Evolutionary conservation across 352 stramenopile genomes (phyloP).

Genomic region (Globisporangium middletonii): DNA sequence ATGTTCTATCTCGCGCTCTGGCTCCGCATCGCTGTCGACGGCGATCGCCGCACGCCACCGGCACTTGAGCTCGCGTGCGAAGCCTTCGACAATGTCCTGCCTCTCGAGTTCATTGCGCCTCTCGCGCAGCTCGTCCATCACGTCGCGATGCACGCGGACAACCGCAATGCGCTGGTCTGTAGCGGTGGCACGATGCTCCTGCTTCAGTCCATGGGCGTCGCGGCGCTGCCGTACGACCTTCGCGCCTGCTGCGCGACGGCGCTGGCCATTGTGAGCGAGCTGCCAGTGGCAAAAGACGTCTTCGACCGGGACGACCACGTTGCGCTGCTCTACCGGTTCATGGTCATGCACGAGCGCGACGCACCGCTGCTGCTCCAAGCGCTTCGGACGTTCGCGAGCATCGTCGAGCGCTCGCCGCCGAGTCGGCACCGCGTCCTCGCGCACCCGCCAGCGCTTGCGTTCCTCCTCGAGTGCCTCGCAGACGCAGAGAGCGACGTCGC

Average conservation of each 20-base stretch:
- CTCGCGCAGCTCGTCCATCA: slow-evolving; percentile 9
- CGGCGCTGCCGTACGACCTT: slow-evolving; percentile 17
- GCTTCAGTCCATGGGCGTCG: slow-evolving; percentile 22
- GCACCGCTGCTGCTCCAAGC: slow-evolving; percentile 27
- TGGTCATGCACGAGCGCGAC: slow-evolving; percentile 32
- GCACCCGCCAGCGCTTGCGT: slow-evolving; percentile 23
- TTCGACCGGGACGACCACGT: slow-evolving; percentile 43
- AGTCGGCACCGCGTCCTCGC: slow-evolving; percentile 34
- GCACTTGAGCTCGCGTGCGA: neutral
- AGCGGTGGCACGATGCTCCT: slow-evolving; percentile 2
- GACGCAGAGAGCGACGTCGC: slow-evolving; percentile 13
- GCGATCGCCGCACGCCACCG: slow-evolving; percentile 1
- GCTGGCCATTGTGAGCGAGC: slow-evolving; percentile 21
- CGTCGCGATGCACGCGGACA: slow-evolving; percentile 12
- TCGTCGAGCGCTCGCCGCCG: slow-evolving; percentile 39
- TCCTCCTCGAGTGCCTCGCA: slow-evolving; percentile 41
- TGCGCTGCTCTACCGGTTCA: slow-evolving; percentile 43
- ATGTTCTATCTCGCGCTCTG: slow-evolving; percentile 27
- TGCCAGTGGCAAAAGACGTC: slow-evolving; percentile 16
- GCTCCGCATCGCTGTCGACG: slow-evolving; percentile 12
- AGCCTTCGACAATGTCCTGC: neutral
- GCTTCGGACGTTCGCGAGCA: slow-evolving; percentile 42
- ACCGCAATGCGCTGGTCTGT: slow-evolving; percentile 19
- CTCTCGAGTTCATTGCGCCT: slow-evolving; percentile 13
- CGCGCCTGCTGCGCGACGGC: slow-evolving; percentile 17